phyloP scores from a whole-genome alignment of 2,329 filamentous ascomycete genomes.

The Talaromyces funiculosus region DNA sequence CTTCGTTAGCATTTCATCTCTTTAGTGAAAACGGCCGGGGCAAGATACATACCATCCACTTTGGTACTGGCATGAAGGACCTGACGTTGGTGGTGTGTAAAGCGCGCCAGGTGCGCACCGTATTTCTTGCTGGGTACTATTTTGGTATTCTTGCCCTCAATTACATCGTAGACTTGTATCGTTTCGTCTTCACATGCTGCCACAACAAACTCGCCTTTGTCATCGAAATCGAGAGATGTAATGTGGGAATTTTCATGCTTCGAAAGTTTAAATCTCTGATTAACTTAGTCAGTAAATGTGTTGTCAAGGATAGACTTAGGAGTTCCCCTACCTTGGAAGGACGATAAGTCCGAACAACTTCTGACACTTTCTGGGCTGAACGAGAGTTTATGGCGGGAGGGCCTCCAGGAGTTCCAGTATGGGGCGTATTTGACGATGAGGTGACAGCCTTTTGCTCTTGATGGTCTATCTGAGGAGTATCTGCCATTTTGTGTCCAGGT shows the following conservation, averaged over 20 bases:
- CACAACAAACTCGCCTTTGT: slow-evolving; percentile 86
- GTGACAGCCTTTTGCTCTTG: slow-evolving; percentile 10
- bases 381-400: slow-evolving; percentile 15
- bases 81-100: slow-evolving; percentile 84
- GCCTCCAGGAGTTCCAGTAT: slow-evolving; percentile 10
- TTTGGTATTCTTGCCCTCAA: slow-evolving; percentile 84
- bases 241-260: slow-evolving; percentile 50
- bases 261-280: slow-evolving; percentile 13
- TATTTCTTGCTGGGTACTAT: slow-evolving; percentile 93
- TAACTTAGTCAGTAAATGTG: background rate
- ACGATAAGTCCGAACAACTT: slow-evolving; percentile 70
- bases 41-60: slow-evolving; percentile 60
- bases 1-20: background rate
- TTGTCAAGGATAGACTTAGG: background rate
- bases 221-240: slow-evolving; percentile 92
- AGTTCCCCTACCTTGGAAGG: slow-evolving; percentile 63
- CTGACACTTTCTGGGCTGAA: slow-evolving; percentile 61
- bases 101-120: slow-evolving; percentile 86
- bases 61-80: slow-evolving; percentile 96
- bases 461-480: slow-evolving; percentile 13
- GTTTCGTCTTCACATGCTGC: slow-evolving; percentile 90
- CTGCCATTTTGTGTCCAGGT: slow-evolving; percentile 17
- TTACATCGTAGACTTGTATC: slow-evolving; percentile 90
- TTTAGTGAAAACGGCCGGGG: background rate
- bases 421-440: slow-evolving; percentile 11